phyloP scores from a whole-genome alignment of 805 yeast genomes.

The Isabelozyma heimii region DNA sequence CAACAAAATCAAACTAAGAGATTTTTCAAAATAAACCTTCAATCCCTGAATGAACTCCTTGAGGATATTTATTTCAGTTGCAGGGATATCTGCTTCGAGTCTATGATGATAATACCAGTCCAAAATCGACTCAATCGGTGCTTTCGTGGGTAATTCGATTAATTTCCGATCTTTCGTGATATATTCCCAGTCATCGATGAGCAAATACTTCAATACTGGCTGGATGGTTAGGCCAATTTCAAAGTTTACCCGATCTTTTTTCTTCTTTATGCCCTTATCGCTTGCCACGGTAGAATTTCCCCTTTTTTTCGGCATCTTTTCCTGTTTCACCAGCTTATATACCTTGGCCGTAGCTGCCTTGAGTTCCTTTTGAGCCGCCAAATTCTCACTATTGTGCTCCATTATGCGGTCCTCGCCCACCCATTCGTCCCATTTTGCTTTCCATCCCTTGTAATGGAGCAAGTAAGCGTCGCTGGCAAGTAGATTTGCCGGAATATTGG shows the following conservation, averaged over 20 bases:
- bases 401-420: conserved; percentile 67
- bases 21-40: conserved; percentile 67
- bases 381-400: conserved; percentile 65
- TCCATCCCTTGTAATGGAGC: conserved; percentile 96
- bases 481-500: conserved; percentile 23
- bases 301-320: neutral
- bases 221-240: conserved; percentile 63
- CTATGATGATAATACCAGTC: conserved; percentile 43
- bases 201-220: conserved; percentile 59
- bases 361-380: conserved; percentile 59
- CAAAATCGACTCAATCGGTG: conserved; percentile 54
- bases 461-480: conserved; percentile 45
- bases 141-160: conserved; percentile 59
- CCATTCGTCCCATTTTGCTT: conserved; percentile 97
- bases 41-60: conserved; percentile 74
- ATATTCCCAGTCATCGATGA: conserved; percentile 93
- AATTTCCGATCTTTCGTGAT: conserved; percentile 78
- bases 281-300: neutral
- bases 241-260: conserved; percentile 5
- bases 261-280: conserved; percentile 1
- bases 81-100: conserved; percentile 7
- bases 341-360: conserved; percentile 7
- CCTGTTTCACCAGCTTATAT: neutral
- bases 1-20: conserved; percentile 64
- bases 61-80: conserved; percentile 32